Percentiles rank a stretch among this genome's conserved stretches.
Evolutionary conservation across 768 basidiomycete species (phyloP).

Genomic region (Nevesoporus exiguus): DNA sequence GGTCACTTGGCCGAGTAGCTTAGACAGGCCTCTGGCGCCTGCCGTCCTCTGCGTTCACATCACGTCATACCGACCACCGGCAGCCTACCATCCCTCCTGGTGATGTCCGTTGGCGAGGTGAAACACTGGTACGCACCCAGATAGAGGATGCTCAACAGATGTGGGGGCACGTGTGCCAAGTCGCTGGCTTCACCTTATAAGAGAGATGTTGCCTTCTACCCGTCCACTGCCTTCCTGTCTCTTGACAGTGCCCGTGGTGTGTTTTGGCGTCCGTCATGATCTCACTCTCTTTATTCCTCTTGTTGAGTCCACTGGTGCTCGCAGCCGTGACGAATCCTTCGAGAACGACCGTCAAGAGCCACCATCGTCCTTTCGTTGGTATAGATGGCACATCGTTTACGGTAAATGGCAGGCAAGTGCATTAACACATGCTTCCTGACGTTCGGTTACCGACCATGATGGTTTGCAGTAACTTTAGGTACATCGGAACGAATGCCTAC

Average conservation of each 20-base stretch:
- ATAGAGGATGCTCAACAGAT: background rate
- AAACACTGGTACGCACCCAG: background rate
- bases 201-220: background rate
- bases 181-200: constrained; percentile 17
- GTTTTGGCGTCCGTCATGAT: constrained; percentile 34
- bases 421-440: background rate
- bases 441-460: constrained; percentile 21
- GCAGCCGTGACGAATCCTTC: constrained; percentile 32
- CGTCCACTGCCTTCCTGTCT: constrained; percentile 1
- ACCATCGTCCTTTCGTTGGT: constrained; percentile 42
- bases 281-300: constrained; percentile 28
- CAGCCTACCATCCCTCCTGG: background rate
- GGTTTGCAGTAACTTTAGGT: constrained; percentile 37
- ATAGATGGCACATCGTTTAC: constrained; percentile 44
- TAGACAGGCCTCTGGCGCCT: no score
- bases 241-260: background rate
- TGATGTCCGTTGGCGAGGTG: background rate
- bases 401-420: constrained; percentile 50
- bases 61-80: background rate
- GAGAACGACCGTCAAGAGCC: constrained; percentile 33
- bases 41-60: background rate
- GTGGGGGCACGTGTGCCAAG: constrained; percentile 15
- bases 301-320: constrained; percentile 31
- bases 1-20: background rate
- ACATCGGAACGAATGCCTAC: constrained; percentile 61